Evolutionary conservation across 805 yeast genomes (phyloP).

Genomic region (Torulaspora franciscae): DNA sequence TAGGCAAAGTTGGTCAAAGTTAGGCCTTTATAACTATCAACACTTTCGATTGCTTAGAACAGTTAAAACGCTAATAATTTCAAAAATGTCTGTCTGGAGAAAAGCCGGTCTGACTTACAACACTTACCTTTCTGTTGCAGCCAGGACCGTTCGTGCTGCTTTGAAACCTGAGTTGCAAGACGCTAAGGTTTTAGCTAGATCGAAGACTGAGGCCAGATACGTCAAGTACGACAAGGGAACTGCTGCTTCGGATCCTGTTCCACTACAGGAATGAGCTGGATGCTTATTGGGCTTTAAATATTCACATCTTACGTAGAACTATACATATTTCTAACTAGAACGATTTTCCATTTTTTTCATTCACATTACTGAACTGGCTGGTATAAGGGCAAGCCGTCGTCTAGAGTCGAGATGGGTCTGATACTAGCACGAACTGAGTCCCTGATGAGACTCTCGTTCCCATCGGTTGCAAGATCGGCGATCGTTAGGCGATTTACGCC

Average conservation of each 20-base stretch:
- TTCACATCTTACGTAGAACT: slow-evolving; percentile 1
- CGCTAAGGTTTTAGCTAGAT: slow-evolving; percentile 63
- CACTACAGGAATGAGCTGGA: slow-evolving; percentile 28
- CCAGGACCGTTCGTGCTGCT: slow-evolving; percentile 80
- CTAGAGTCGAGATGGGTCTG: background rate
- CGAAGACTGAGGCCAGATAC: slow-evolving; percentile 65
- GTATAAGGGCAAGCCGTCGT: background rate
- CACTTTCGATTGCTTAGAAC: background rate
- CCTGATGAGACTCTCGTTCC: background rate
- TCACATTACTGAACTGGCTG: background rate
- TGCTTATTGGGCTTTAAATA: slow-evolving; percentile 5
- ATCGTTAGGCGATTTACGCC: slow-evolving; percentile 1
- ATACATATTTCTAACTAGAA: slow-evolving; percentile 2
- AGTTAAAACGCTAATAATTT: background rate
- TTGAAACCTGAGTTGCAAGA: slow-evolving; percentile 82
- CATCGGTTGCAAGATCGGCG: slow-evolving; percentile 2
- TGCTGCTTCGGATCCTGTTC: slow-evolving; percentile 37
- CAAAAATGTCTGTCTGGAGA: slow-evolving; percentile 53
- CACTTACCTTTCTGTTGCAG: slow-evolving; percentile 87
- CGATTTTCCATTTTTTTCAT: slow-evolving; percentile 1
- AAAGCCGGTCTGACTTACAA: slow-evolving; percentile 68
- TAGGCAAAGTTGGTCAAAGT: background rate
- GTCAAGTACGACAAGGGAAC: slow-evolving; percentile 69
- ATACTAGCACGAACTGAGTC: slow-evolving; percentile 1
- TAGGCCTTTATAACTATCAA: background rate